A percentile compares a stretch with the other conserved stretches of the same genome.
These are phyloP conservation scores for Erigeron philadelphicus DNA, from an alignment of 140 eudicot species.

Conservation along the genomic window DNA sequence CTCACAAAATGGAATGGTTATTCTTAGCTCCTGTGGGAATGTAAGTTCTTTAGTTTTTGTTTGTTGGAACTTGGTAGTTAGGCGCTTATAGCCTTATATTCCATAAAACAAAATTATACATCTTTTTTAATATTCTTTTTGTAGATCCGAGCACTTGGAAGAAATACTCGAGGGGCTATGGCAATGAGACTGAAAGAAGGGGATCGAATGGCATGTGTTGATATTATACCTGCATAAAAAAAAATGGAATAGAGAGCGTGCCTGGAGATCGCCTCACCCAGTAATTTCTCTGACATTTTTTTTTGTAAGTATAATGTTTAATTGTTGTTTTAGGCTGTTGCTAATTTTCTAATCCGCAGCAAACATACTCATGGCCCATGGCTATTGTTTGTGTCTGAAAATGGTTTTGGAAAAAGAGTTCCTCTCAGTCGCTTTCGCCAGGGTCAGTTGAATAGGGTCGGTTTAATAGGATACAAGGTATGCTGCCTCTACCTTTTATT, in stretches of 20 bases:
- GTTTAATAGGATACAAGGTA: conserved; percentile 88
- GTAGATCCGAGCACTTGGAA: conserved; percentile 84
- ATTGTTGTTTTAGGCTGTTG: not conserved
- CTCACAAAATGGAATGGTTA: conserved; percentile 84
- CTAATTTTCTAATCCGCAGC: conserved; percentile 31
- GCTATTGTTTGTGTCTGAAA: conserved; percentile 88
- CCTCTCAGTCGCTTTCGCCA: conserved; percentile 71
- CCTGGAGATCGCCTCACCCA: conserved; percentile 33
- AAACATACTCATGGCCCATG: conserved; percentile 62
- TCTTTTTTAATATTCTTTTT: not conserved
- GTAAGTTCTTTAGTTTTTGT: conserved; percentile 42
- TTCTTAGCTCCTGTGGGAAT: conserved; percentile 65
- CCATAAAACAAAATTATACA: not conserved
- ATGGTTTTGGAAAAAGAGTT: conserved; percentile 90
- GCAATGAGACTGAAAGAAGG: conserved; percentile 87
- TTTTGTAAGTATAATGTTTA: not conserved
- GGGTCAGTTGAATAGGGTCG: conserved; percentile 70
- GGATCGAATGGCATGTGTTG: conserved; percentile 88
- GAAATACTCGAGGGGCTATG: conserved; percentile 81
- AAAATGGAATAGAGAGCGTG: conserved; percentile 34
- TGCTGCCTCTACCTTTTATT: not conserved
- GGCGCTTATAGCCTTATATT: not conserved
- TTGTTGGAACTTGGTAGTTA: not conserved
- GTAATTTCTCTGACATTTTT: conserved; percentile 35
- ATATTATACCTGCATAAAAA: conserved; percentile 67